Conservation (phyloP, 2,329 filamentous ascomycete species). For the Emergomyces orientalis region DNA sequence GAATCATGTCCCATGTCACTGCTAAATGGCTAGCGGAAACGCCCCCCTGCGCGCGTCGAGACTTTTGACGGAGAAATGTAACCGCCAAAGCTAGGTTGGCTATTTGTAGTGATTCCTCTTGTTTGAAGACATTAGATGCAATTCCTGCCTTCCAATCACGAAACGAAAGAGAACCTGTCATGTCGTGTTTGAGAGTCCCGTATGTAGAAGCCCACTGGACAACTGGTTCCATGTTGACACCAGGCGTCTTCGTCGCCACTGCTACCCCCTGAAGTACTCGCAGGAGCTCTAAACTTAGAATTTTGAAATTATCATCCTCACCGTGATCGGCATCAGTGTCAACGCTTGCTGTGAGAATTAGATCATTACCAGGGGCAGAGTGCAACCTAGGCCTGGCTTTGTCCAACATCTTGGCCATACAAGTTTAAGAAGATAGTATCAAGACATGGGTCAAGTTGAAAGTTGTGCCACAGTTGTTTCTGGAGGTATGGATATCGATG, state of each 20-base stretch:
- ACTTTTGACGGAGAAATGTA: background rate
- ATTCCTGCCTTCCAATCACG: background rate
- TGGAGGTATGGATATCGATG: background rate
- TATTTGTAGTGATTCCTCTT: background rate
- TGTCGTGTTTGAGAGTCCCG: too few species aligned
- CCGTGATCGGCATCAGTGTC: background rate
- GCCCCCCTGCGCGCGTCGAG: background rate
- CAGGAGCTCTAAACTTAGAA: background rate
- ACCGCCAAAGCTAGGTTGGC: background rate
- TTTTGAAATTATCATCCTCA: background rate
- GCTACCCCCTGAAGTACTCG: slow-evolving; percentile 2
- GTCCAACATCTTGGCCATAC: background rate
- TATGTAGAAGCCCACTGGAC: background rate
- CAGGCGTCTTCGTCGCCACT: background rate
- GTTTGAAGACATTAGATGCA: background rate
- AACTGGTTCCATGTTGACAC: background rate
- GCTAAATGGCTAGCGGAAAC: background rate
- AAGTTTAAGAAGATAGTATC: background rate
- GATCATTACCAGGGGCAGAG: background rate
- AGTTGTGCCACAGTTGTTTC: background rate
- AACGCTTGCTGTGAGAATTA: background rate
- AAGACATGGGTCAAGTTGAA: too few species aligned
- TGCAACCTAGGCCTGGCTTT: background rate
- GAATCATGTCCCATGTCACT: background rate
- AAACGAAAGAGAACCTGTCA: background rate